phyloP scores from a whole-genome alignment of 2,329 filamentous ascomycete species.

The Penicillium digitatum region DNA sequence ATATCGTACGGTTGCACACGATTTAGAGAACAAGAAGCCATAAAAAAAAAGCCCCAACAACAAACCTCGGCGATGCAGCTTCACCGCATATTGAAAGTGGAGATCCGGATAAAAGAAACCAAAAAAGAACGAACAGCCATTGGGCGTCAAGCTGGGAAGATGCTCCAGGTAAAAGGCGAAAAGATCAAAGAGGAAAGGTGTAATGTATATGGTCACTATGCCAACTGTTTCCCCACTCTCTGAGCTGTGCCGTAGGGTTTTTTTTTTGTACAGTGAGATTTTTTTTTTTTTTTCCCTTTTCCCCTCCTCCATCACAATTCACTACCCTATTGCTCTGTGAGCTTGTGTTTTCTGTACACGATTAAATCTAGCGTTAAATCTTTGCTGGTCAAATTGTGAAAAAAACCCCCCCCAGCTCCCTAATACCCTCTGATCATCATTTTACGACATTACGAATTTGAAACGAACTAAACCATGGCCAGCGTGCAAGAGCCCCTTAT shows the following conservation, averaged over 20 bases:
- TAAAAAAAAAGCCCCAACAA: not conserved
- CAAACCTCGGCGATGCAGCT: slow-evolving; percentile 17
- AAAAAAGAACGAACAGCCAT: slow-evolving; percentile 8
- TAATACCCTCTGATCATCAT: slow-evolving; percentile 15
- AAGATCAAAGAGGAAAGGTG: slow-evolving; percentile 4
- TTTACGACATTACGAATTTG: slow-evolving; percentile 23
- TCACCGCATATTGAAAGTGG: slow-evolving; percentile 24
- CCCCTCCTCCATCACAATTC: slow-evolving; percentile 11
- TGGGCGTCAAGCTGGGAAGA: slow-evolving; percentile 10
- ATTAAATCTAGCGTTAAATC: slow-evolving; percentile 17
- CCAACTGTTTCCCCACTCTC: slow-evolving; percentile 15
- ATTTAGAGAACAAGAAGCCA: not conserved
- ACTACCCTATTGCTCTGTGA: slow-evolving; percentile 16
- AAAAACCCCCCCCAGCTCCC: not conserved
- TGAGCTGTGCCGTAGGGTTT: not conserved
- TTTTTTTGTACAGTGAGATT: slow-evolving; percentile 2
- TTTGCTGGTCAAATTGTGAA: slow-evolving; percentile 29
- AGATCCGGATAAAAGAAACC: slow-evolving; percentile 13
- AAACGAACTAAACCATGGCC: slow-evolving; percentile 23
- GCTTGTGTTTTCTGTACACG: slow-evolving; percentile 21
- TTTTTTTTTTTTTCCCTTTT: slow-evolving; percentile 16
- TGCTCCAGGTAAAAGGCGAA: not conserved
- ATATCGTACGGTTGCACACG: not conserved
- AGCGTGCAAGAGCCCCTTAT: not conserved
- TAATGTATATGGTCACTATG: slow-evolving; percentile 23